Evolutionary conservation across 2,329 filamentous ascomycete species (phyloP), one percentile per base, ranked within the genome.

Genomic region (Botryosphaeria dothidea): DNA sequence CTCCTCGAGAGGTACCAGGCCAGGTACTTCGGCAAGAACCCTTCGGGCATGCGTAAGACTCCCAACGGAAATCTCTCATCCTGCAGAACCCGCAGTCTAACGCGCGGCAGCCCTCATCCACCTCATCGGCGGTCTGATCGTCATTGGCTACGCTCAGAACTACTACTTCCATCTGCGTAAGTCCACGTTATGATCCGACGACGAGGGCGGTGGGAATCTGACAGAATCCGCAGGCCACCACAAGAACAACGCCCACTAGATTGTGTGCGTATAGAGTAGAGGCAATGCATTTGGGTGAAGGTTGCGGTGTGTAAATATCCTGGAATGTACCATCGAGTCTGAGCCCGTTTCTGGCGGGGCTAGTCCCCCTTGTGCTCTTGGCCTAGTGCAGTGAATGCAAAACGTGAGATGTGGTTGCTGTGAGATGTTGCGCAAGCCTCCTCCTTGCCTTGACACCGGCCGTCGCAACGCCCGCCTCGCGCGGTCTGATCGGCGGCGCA

Each of bases 101-200:
- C 69, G 25, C 25, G 34, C 46, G 11, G 31, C 74, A 99, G 95
- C 95, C 70, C 87, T 99, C 77, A 85, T 96, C 74, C 95, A 99
- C 82, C 85, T 88, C 74, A 90, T 99, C 74, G 89, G 86, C 72
- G 84, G 88, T 77, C 83, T 99, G 68, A 83, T 97, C 70, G 81
- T 88, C 71, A 78, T 98, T 72, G 94, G 95, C 75, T 99, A 99
- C 82, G 91, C 91, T 74, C 92, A 98, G 84, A 93, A 97, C 85
- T 99, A 99, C 90, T 98, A 99, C 88, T 98, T 96, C 92, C 96
- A 99, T 84, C 87, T 99, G 77, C 92, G 95, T 99, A 89, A 82
- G 92, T 88, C 29, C 29, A 48, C n/a, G 51, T 63, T 60, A 70
- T 65, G 66, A 41, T 8, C 45, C 43, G 21, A 45, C 46, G 52